Evolutionary conservation across 148 eudicot genomes (phyloP), one percentile per base, ranked within the genome.

Genomic region (Cornus controversa): DNA sequence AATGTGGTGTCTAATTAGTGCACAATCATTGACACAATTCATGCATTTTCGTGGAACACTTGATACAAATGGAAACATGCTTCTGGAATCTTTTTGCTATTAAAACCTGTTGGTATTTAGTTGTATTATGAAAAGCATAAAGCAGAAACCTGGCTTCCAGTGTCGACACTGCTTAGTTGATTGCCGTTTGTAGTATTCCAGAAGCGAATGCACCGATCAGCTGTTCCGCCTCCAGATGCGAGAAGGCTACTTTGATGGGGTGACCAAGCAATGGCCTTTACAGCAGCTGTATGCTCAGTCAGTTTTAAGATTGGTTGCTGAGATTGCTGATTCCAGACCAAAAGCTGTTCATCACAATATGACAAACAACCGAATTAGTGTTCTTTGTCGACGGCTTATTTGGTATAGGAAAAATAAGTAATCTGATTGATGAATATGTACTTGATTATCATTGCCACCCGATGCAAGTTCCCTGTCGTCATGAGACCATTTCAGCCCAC

Each of bases 391-490:
- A 72, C 3, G 54, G 25, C 50, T 5, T 0, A 25, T 34, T 58
- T 47, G 68, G 54, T 24, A 53, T 60, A 18, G 8, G 57, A 3
- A 66, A 67, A 50, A 10, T 26, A 47, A 4, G 37, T 23, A 20
- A n/a, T 40, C 23, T 26, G 13, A 37, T n/a, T 10, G n/a, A 24
- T 47, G n/a, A 57, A 58, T 31, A 31, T 18, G 15, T 82, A 92
- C 97, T 97, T 94, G 98, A 82, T 96, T 96, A 82, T 96, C 99
- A 73, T 96, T 96, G 75, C 99, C 99, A 28, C 99, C 99, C 14
- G 99, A 96, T 40, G 99, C 99, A 70, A 96, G 98, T 79, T 96
- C 99, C 57, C 99, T 84, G 74, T 96, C 99, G 81, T 96, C 99
- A 75, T 90, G 98, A 75, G 99, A 96, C 99, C 99, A 93, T 81